Percentiles rank a stretch among this genome's conserved stretches.
Evolutionary conservation across 768 basidiomycete genomes (phyloP).

Genomic region (Suillus subluteus): DNA sequence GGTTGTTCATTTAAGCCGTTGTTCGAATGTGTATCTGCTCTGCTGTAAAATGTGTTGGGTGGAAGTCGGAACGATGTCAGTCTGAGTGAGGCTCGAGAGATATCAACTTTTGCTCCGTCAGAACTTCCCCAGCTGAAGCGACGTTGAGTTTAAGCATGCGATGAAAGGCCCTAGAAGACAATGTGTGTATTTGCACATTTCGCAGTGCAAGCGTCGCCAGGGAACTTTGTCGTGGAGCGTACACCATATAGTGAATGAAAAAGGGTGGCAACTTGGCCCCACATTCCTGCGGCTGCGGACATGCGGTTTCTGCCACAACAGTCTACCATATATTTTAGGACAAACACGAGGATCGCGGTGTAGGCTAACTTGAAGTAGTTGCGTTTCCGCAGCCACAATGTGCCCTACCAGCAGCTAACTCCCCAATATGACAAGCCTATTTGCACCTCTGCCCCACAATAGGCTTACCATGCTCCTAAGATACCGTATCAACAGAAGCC

Average conservation of each 20-base stretch:
- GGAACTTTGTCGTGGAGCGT: background rate
- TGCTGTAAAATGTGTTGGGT: background rate
- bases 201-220: background rate
- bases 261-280: background rate
- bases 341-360: background rate
- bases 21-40: background rate
- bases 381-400: conserved; percentile 1
- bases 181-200: background rate
- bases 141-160: background rate
- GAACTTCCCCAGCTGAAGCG: background rate
- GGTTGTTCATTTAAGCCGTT: conserved; percentile 2
- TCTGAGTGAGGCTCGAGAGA: background rate
- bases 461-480: conserved; percentile 78
- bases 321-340: background rate
- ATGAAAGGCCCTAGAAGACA: background rate
- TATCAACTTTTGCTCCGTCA: background rate
- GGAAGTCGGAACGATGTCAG: background rate
- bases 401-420: background rate
- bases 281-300: background rate
- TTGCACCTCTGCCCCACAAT: conserved; percentile 90
- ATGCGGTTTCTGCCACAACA: background rate
- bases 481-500: conserved; percentile 2
- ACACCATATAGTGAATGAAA: background rate
- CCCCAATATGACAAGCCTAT: conserved; percentile 36
- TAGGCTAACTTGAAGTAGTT: background rate